Evolutionary conservation across 805 yeast genomes (phyloP).

Genomic region (Osmozyma mogii): DNA sequence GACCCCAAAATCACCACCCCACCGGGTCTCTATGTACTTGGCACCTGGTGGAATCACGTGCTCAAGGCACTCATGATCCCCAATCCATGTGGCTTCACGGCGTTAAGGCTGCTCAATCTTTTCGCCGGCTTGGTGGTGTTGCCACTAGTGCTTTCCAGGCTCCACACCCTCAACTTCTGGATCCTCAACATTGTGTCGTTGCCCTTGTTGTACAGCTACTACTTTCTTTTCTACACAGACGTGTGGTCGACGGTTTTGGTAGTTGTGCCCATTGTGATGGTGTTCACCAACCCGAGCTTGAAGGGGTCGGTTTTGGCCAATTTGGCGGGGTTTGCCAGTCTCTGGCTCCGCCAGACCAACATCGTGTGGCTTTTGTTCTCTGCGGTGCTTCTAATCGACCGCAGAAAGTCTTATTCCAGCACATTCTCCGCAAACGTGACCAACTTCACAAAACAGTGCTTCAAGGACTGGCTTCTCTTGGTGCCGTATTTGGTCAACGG

Average conservation of each 20-base stretch:
- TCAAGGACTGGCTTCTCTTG: conserved; percentile 15
- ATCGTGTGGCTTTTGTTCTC: conserved; percentile 75
- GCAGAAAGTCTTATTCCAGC: no score
- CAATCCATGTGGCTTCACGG: conserved; percentile 20
- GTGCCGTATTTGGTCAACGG: conserved; percentile 51
- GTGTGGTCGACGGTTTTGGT: conserved; percentile 81
- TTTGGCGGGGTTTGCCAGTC: conserved; percentile 49
- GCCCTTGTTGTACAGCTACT: conserved; percentile 70
- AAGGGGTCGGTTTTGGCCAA: conserved; percentile 36
- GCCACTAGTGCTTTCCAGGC: conserved; percentile 37
- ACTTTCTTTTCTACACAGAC: conserved; percentile 82
- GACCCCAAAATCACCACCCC: conserved; percentile 93
- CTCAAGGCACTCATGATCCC: conserved; percentile 22
- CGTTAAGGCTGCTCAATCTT: conserved; percentile 45
- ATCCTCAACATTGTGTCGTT: conserved; percentile 31
- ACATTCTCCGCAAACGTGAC: no score
- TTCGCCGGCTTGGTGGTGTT: conserved; percentile 53
- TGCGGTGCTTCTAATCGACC: conserved; percentile 46
- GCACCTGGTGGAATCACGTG: conserved; percentile 29
- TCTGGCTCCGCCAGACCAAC: conserved; percentile 85
- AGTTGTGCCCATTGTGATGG: conserved; percentile 45
- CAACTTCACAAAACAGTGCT: background rate
- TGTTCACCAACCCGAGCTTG: conserved; percentile 18
- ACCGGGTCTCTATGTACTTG: conserved; percentile 72
- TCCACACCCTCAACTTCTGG: conserved; percentile 15